These are phyloP conservation scores for Trichoderma cornu-damae DNA, from an alignment of 2,329 filamentous ascomycete species.

Conservation along the genomic window DNA sequence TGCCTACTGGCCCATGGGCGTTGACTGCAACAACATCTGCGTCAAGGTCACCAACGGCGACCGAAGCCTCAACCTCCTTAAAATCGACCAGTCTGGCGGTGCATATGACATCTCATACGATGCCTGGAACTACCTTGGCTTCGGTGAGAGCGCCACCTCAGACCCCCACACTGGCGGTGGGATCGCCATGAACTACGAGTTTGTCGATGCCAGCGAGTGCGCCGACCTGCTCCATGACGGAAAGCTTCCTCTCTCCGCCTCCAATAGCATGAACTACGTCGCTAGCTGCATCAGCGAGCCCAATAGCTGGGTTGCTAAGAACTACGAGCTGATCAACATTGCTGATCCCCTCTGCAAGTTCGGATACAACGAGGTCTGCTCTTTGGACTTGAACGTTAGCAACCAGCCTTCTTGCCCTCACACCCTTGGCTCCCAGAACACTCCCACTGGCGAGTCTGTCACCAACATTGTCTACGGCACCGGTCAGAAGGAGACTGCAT, in stretches of 20 bases:
- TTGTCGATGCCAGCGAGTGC: constrained; percentile 46
- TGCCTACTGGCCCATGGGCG: constrained; percentile 53
- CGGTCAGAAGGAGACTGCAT: constrained; percentile 33
- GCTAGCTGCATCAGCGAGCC: constrained; percentile 44
- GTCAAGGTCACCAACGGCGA: constrained; percentile 47
- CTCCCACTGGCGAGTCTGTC: constrained; percentile 35
- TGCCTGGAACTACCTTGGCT: constrained; percentile 54
- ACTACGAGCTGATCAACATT: constrained; percentile 51
- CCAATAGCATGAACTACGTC: constrained; percentile 55
- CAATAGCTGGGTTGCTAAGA: constrained; percentile 48
- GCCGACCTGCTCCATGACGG: constrained; percentile 43
- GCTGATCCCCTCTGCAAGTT: constrained; percentile 45
- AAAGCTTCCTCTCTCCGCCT: constrained; percentile 50
- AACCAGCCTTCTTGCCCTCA: constrained; percentile 51
- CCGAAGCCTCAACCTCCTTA: constrained; percentile 52
- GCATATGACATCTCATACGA: constrained; percentile 58
- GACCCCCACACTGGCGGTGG: constrained; percentile 47
- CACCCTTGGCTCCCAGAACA: constrained; percentile 35
- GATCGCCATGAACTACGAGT: constrained; percentile 47
- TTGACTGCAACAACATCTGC: constrained; percentile 54
- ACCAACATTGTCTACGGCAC: constrained; percentile 50
- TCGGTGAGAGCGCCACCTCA: constrained; percentile 44
- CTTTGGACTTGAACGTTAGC: constrained; percentile 41
- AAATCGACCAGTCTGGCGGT: constrained; percentile 51
- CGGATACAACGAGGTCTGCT: constrained; percentile 49